A percentile compares a stretch with the other conserved stretches of the same genome.
These are phyloP conservation scores for Boletus reticulatus DNA, from an alignment of 768 basidiomycete genomes.

Conservation along the genomic window DNA sequence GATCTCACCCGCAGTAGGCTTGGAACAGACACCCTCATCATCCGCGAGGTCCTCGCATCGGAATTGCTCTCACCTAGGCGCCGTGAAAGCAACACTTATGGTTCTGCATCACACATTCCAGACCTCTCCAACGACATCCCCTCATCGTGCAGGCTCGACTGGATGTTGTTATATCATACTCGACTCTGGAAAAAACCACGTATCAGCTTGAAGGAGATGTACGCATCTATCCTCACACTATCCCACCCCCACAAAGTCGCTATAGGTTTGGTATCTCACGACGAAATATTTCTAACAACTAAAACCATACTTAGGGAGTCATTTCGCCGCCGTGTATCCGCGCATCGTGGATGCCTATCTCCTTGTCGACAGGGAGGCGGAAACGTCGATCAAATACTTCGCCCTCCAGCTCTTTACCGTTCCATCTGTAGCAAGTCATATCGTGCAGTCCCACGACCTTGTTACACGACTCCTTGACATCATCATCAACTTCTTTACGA, in stretches of 20 bases:
- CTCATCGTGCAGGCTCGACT: constrained; percentile 65
- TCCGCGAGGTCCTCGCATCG: constrained; percentile 70
- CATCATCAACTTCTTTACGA: constrained; percentile 90
- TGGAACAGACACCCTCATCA: constrained; percentile 60
- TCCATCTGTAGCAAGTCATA: constrained; percentile 77
- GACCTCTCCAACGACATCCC: constrained; percentile 40
- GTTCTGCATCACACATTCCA: constrained; percentile 34
- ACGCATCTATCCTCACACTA: constrained; percentile 69
- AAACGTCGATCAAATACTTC: constrained; percentile 93
- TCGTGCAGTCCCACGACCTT: constrained; percentile 71
- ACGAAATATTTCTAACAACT: not conserved
- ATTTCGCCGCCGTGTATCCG: constrained; percentile 83
- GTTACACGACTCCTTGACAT: constrained; percentile 76
- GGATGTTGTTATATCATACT: constrained; percentile 78
- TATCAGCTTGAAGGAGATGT: constrained; percentile 77
- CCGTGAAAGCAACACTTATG: constrained; percentile 47
- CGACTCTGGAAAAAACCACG: constrained; percentile 84
- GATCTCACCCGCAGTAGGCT: constrained; percentile 75
- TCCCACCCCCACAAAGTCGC: constrained; percentile 73
- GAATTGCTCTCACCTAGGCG: constrained; percentile 65
- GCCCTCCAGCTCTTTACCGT: constrained; percentile 92
- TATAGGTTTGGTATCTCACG: constrained; percentile 51
- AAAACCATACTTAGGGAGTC: constrained; percentile 54
- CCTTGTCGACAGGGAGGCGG: constrained; percentile 89
- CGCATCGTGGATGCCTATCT: constrained; percentile 89